phyloP scores from a whole-genome alignment of 1,139 yeast species.

The Pichia sp. region DNA sequence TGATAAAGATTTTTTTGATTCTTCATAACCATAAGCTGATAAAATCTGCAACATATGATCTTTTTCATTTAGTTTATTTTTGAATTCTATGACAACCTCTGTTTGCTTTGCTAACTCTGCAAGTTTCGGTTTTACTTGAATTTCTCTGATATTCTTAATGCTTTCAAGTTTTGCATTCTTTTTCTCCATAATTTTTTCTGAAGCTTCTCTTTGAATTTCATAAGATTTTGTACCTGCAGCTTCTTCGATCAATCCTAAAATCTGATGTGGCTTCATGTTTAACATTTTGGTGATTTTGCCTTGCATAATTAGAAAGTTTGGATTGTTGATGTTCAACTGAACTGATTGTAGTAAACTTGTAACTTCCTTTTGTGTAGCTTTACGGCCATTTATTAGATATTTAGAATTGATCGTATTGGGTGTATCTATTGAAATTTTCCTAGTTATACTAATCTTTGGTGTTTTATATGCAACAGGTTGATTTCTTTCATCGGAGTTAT shows the following conservation, averaged over 20 bases:
- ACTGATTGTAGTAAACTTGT: slow-evolving; percentile 87
- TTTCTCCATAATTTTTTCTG: slow-evolving; percentile 84
- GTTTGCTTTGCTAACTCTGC: slow-evolving; percentile 77
- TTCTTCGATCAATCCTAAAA: slow-evolving; percentile 86
- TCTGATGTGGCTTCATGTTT: slow-evolving; percentile 91
- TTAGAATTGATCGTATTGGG: slow-evolving; percentile 40
- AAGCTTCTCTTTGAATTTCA: slow-evolving; percentile 88
- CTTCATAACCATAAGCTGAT: slow-evolving; percentile 66
- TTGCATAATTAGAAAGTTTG: slow-evolving; percentile 96
- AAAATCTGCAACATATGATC: slow-evolving; percentile 70
- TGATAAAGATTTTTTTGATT: slow-evolving; percentile 34
- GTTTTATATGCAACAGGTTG: slow-evolving; percentile 88
- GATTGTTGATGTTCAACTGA: slow-evolving; percentile 91
- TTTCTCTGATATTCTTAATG: slow-evolving; percentile 44
- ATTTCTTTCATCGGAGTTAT: slow-evolving; percentile 65
- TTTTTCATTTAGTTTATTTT: slow-evolving; percentile 72
- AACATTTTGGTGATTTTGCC: slow-evolving; percentile 95
- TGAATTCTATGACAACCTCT: slow-evolving; percentile 75
- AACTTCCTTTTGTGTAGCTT: slow-evolving; percentile 93
- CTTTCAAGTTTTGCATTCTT: slow-evolving; percentile 68
- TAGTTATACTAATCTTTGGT: slow-evolving; percentile 79
- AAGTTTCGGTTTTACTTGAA: slow-evolving; percentile 90
- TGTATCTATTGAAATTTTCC: slow-evolving; percentile 84
- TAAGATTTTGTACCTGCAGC: slow-evolving; percentile 97
- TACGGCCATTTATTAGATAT: slow-evolving; percentile 89